These are phyloP conservation scores for Scutellaria barbata DNA, from an alignment of 257 asterid species.

Conservation along the genomic window DNA sequence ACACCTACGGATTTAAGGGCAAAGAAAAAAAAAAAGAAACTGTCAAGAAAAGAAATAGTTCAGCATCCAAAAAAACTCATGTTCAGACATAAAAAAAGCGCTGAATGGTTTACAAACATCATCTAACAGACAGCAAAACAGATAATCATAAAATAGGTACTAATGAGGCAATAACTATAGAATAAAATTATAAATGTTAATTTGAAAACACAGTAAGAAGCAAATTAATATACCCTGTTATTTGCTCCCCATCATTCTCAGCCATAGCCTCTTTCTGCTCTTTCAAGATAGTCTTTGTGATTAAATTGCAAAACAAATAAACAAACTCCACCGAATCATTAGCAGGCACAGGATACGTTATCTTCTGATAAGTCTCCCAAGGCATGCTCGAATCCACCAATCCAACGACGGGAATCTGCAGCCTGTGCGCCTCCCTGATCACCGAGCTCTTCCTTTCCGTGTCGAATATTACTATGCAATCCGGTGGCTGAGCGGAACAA, in stretches of 20 bases:
- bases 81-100: not conserved
- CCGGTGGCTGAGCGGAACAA: conserved; percentile 70
- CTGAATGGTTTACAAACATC: not conserved
- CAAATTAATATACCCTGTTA: conserved; percentile 42
- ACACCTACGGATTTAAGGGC: not conserved
- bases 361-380: conserved; percentile 74
- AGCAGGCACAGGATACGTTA: conserved; percentile 90
- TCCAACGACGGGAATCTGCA: conserved; percentile 93
- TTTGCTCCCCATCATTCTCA: conserved; percentile 42
- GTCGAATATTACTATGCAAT: conserved; percentile 86
- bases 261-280: conserved; percentile 65
- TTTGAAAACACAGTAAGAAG: conserved; percentile 6
- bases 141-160: not conserved
- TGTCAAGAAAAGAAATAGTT: not conserved
- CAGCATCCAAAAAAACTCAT: not conserved
- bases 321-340: conserved; percentile 91
- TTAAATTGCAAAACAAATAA: conserved; percentile 90
- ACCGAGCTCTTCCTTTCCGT: conserved; percentile 85
- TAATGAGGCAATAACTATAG: conserved; percentile 4
- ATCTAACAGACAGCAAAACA: not conserved
- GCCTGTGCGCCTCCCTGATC: conserved; percentile 72
- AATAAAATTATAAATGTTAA: not conserved
- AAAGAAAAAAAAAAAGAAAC: not conserved
- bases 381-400: conserved; percentile 90
- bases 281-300: conserved; percentile 81